These are phyloP conservation scores for Chlorella vulgaris DNA, from an alignment of 139 green algal genomes.

Conservation along the genomic window DNA sequence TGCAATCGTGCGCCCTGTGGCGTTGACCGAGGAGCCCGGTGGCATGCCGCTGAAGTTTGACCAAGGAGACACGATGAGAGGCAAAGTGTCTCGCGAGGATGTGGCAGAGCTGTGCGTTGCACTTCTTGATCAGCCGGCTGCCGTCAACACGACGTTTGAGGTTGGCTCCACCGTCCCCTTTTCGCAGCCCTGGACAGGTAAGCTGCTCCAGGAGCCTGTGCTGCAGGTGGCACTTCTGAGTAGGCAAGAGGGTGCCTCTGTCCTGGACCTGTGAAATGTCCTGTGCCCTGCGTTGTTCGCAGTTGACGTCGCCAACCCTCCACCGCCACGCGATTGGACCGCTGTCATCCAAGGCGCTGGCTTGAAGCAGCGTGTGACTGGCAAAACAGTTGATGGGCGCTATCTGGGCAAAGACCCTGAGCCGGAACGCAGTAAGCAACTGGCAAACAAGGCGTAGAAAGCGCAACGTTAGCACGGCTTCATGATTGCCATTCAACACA, in stretches of 20 bases:
- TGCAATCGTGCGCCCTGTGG: slow-evolving; percentile 78
- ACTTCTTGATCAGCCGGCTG: slow-evolving; percentile 61
- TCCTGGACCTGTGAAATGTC: not conserved
- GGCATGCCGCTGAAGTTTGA: slow-evolving; percentile 78
- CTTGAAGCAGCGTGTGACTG: slow-evolving; percentile 66
- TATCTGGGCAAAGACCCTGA: slow-evolving; percentile 71
- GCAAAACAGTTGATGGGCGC: slow-evolving; percentile 72
- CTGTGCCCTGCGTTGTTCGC: not conserved
- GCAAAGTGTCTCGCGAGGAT: slow-evolving; percentile 60
- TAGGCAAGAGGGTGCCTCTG: not conserved
- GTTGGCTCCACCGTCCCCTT: slow-evolving; percentile 86
- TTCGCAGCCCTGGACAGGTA: slow-evolving; percentile 61
- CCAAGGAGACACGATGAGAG: slow-evolving; percentile 85
- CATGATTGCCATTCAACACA: too few species aligned
- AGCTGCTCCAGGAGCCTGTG: not conserved
- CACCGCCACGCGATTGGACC: slow-evolving; percentile 55
- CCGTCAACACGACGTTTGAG: slow-evolving; percentile 84
- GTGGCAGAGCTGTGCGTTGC: slow-evolving; percentile 83
- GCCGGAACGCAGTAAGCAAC: slow-evolving; percentile 8
- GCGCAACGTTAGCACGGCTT: too few species aligned
- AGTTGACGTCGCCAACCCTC: slow-evolving; percentile 3
- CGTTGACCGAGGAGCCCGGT: slow-evolving; percentile 80
- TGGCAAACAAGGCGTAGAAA: not conserved
- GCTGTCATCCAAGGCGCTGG: slow-evolving; percentile 38
- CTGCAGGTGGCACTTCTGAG: not conserved